Percentiles rank a stretch among this genome's conserved stretches.
Conservation (phyloP, 495 filamentous ascomycete genomes). For the Aspergillus nanangensis region DNA sequence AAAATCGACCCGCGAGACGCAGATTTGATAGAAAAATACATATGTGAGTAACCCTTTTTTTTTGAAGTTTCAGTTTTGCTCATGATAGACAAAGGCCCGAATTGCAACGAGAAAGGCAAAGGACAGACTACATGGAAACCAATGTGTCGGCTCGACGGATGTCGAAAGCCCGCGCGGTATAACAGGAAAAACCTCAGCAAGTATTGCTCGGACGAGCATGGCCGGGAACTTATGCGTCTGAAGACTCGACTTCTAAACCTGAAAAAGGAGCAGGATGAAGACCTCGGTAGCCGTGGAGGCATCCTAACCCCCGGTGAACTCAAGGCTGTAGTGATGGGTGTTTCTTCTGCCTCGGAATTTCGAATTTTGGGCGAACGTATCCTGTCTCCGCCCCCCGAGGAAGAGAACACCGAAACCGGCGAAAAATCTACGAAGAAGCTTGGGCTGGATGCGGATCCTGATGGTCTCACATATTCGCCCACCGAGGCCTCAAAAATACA, state of each 20-base stretch:
- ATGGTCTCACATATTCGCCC: conserved; percentile 31
- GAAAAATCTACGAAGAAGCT: conserved; percentile 77
- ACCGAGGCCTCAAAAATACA: conserved; percentile 39
- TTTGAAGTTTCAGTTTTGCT: background rate
- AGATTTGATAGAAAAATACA: conserved; percentile 64
- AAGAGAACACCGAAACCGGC: conserved; percentile 16
- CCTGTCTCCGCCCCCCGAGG: conserved; percentile 34
- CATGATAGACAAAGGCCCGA: conserved; percentile 39
- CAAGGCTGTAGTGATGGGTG: conserved; percentile 46
- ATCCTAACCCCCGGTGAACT: conserved; percentile 54
- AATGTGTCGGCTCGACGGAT: conserved; percentile 59
- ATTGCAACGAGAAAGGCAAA: conserved; percentile 49
- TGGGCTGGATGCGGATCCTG: conserved; percentile 33
- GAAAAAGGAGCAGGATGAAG: conserved; percentile 24
- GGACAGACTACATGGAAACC: conserved; percentile 64
- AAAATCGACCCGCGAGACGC: conserved; percentile 57
- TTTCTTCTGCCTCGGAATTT: conserved; percentile 48
- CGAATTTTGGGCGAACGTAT: conserved; percentile 52
- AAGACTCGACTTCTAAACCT: conserved; percentile 26
- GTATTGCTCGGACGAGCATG: conserved; percentile 67
- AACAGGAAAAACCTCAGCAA: conserved; percentile 50
- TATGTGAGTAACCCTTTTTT: conserved; percentile 44
- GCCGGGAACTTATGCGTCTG: conserved; percentile 51
- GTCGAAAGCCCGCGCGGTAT: conserved; percentile 56
- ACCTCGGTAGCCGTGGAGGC: conserved; percentile 52